These are phyloP conservation scores for Ramaria sp. DNA, from an alignment of 768 basidiomycete species.

Conservation along the genomic window DNA sequence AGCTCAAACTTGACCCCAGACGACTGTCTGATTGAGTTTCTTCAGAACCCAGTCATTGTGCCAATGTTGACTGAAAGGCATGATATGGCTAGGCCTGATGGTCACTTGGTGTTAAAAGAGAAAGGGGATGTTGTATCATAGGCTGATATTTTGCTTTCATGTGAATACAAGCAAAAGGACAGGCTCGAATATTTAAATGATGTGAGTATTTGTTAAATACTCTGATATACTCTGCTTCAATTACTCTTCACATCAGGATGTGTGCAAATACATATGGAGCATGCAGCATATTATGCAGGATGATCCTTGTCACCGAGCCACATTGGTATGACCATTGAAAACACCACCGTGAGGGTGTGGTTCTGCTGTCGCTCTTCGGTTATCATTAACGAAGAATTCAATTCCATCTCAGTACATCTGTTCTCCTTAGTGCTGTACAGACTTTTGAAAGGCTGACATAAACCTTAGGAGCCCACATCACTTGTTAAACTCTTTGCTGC, in stretches of 20 bases:
- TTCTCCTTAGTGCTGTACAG: no score
- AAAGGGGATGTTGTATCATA: no score
- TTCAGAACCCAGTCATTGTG: no score
- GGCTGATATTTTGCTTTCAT: no score
- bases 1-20: no score
- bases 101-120: no score
- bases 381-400: constrained; percentile 12
- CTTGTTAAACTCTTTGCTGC: no score
- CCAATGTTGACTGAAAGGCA: no score
- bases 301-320: constrained; percentile 18
- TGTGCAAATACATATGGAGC: constrained; percentile 15
- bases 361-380: constrained; percentile 15
- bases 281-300: constrained; percentile 19
- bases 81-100: no score
- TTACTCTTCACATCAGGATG: background rate
- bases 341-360: constrained; percentile 20
- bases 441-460: no score
- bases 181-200: background rate
- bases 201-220: background rate
- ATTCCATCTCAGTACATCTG: constrained; percentile 12
- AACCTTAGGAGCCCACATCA: no score
- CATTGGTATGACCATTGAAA: constrained; percentile 20
- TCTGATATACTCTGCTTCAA: background rate
- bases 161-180: background rate
- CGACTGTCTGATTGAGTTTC: no score